Conservation (phyloP, 2,329 filamentous ascomycete genomes). For the Daldinia sp. region DNA sequence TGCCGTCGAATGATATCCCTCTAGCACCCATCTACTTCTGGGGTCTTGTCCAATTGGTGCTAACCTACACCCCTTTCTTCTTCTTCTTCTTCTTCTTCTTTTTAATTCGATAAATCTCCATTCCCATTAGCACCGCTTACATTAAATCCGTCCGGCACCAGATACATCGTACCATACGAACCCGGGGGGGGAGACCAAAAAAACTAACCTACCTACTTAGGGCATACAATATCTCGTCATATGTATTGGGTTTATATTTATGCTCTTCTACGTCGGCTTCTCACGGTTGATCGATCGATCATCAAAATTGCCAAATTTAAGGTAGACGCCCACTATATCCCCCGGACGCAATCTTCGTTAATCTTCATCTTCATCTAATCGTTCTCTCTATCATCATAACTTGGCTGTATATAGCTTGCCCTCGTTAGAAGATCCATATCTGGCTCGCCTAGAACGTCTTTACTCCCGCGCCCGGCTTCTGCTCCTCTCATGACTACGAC, state of each 20-base stretch:
- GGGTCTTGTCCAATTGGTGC: conserved; percentile 13
- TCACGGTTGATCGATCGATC: background rate
- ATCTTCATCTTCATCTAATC: background rate
- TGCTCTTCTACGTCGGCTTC: background rate
- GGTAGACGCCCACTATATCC: background rate
- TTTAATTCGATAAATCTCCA: too few relatives aligned
- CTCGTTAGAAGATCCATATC: background rate
- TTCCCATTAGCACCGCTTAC: conserved; percentile 17
- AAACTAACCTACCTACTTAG: background rate
- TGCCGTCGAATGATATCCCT: background rate
- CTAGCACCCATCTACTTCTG: conserved; percentile 4
- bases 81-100: too few relatives aligned
- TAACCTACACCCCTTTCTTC: background rate
- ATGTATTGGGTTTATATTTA: background rate
- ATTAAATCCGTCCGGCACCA: conserved; percentile 16
- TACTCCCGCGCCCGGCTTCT: conserved; percentile 28
- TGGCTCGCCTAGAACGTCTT: background rate
- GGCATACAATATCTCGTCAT: conserved; percentile 1
- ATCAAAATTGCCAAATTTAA: background rate
- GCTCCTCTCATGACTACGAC: conserved; percentile 35
- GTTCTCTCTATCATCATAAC: background rate
- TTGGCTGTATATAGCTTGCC: background rate
- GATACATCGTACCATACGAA: background rate
- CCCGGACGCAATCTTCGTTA: background rate
- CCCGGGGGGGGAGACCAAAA: background rate